phyloP scores from a whole-genome alignment of 805 yeast species.

The Candida peoriensis region DNA sequence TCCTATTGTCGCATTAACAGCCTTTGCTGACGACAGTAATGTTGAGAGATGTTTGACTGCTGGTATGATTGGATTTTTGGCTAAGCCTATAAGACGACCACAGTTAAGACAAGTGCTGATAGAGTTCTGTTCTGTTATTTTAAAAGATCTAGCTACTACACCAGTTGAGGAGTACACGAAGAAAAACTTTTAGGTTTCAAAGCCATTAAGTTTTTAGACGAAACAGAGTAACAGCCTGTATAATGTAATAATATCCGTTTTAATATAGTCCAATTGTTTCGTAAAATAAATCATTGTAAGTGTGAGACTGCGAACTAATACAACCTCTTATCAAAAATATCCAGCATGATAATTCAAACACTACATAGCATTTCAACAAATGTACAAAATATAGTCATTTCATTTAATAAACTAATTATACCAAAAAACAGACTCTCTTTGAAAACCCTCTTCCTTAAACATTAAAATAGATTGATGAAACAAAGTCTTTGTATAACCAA shows the following conservation, averaged over 20 bases:
- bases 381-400: constrained; percentile 3
- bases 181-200: no score
- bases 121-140: constrained; percentile 24
- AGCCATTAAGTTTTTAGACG: no score
- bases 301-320: no score
- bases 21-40: constrained; percentile 90
- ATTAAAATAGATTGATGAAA: no score
- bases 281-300: no score
- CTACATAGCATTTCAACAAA: not conserved
- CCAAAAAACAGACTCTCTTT: constrained; percentile 2
- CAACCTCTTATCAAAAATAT: no score
- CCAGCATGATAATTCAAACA: no score
- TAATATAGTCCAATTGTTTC: no score
- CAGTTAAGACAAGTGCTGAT: constrained; percentile 52
- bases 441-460: constrained; percentile 1
- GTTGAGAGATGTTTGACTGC: constrained; percentile 77
- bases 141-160: constrained; percentile 3
- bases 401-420: constrained; percentile 1
- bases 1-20: constrained; percentile 93
- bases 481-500: not conserved
- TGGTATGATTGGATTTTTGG: constrained; percentile 91
- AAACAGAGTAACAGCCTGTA: no score
- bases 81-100: constrained; percentile 80
- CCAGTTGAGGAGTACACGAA: constrained; percentile 3
- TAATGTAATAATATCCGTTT: no score